phyloP scores from a whole-genome alignment of 2,329 filamentous ascomycete species.

The Ceratocystis lukuohia region DNA sequence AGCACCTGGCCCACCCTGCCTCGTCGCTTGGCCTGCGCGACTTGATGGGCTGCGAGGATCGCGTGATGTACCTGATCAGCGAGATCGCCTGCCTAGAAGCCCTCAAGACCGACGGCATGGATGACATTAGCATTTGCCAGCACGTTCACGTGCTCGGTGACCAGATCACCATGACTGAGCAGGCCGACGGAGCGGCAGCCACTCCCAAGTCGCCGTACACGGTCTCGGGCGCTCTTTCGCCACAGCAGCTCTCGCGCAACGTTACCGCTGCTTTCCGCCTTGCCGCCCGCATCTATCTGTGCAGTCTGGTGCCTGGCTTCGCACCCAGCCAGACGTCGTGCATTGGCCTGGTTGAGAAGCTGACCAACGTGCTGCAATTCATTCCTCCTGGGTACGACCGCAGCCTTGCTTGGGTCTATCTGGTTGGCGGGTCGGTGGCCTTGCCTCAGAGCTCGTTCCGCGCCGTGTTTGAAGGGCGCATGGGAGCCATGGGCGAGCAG shows the following conservation, averaged over 20 bases:
- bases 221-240: constrained; percentile 60
- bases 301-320: constrained; percentile 83
- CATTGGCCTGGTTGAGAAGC: constrained; percentile 61
- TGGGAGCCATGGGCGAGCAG: constrained; percentile 60
- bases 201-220: constrained; percentile 34
- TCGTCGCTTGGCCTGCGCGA: constrained; percentile 63
- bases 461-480: constrained; percentile 60
- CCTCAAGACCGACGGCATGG: constrained; percentile 68
- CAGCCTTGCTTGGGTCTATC: constrained; percentile 82
- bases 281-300: constrained; percentile 91
- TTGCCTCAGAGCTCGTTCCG: constrained; percentile 62
- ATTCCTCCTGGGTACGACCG: constrained; percentile 86
- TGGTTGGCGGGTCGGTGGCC: constrained; percentile 72
- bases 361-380: constrained; percentile 61
- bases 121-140: constrained; percentile 73
- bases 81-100: constrained; percentile 94
- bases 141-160: constrained; percentile 80
- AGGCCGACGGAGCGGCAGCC: constrained; percentile 39
- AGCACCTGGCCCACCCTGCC: constrained; percentile 59
- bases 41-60: constrained; percentile 95
- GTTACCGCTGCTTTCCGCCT: constrained; percentile 84
- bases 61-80: constrained; percentile 94
- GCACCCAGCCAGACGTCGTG: constrained; percentile 61
- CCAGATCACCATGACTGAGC: constrained; percentile 73
- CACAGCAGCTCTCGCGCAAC: constrained; percentile 73